These are phyloP conservation scores for Ramaria rubella DNA, from an alignment of 768 basidiomycete species.

Conservation along the genomic window DNA sequence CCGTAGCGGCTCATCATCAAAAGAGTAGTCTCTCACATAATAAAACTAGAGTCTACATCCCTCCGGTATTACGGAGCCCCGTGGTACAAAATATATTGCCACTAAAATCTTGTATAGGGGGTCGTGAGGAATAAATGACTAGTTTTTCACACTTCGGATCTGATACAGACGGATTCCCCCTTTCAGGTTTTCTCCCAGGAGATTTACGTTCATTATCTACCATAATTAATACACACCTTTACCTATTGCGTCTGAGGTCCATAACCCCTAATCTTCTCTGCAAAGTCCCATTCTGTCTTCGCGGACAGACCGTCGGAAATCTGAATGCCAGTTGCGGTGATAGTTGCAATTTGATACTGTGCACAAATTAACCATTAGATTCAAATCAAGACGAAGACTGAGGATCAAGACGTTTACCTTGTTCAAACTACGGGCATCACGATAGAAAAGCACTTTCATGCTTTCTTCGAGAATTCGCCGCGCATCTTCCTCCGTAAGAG, in stretches of 20 bases:
- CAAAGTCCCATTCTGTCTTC: conserved; percentile 85
- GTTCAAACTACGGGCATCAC: conserved; percentile 92
- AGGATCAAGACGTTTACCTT: too few relatives aligned
- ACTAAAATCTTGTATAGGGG: too few relatives aligned
- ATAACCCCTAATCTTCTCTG: conserved; percentile 87
- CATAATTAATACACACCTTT: not conserved
- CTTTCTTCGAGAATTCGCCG: conserved; percentile 70
- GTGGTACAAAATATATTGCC: too few relatives aligned
- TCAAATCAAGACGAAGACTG: too few relatives aligned
- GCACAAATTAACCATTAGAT: not conserved
- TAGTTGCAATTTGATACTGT: conserved; percentile 92
- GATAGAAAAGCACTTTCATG: conserved; percentile 93
- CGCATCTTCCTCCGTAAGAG: conserved; percentile 74
- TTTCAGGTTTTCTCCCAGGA: not conserved
- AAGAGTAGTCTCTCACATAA: too few relatives aligned
- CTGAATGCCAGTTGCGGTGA: conserved; percentile 66
- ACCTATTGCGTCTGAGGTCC: conserved; percentile 81
- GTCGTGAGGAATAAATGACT: too few relatives aligned
- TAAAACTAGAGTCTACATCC: too few relatives aligned
- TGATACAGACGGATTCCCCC: not conserved
- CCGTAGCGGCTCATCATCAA: not conserved
- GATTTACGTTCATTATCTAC: not conserved
- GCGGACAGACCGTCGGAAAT: conserved; percentile 75
- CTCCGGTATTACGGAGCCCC: too few relatives aligned
- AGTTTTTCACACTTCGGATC: too few relatives aligned